phyloP scores from a whole-genome alignment of 345 rosid genomes.

The Linum usitatissimum region DNA sequence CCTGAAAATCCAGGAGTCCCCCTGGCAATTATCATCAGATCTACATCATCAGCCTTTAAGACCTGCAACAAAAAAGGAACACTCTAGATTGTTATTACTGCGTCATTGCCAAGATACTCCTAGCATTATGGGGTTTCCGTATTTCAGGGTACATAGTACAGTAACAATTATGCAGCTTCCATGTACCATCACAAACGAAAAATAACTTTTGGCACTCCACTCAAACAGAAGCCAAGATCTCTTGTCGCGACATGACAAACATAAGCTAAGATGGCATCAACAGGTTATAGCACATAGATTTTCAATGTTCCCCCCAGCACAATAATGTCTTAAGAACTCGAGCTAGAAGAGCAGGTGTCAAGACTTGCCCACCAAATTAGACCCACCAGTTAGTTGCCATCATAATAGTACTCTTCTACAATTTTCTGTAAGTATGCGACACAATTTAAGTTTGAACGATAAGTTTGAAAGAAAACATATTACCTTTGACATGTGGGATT shows the following conservation, averaged over 20 bases:
- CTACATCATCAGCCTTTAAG: slow-evolving; percentile 81
- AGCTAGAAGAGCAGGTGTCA: neutral
- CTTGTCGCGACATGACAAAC: neutral
- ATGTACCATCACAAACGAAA: too few relatives aligned
- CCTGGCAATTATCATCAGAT: slow-evolving; percentile 86
- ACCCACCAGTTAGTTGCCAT: neutral
- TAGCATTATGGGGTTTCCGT: neutral
- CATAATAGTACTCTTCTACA: neutral
- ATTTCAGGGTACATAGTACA: too few relatives aligned
- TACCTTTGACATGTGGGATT: slow-evolving; percentile 98
- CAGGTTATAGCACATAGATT: neutral
- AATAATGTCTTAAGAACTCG: neutral
- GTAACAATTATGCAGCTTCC: too few relatives aligned
- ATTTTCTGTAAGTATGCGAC: neutral
- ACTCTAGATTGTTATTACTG: neutral
- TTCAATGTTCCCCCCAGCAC: too few relatives aligned
- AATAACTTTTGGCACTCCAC: too few relatives aligned
- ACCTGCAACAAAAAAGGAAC: slow-evolving; percentile 37
- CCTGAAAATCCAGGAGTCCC: slow-evolving; percentile 98
- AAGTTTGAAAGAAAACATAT: slow-evolving; percentile 2
- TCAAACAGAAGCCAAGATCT: too few relatives aligned
- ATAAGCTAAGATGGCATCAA: neutral
- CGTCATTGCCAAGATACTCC: neutral
- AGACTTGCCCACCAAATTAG: neutral
- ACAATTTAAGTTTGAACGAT: neutral